phyloP scores from a whole-genome alignment of 768 basidiomycete genomes.

The Mycena epipterygia region DNA sequence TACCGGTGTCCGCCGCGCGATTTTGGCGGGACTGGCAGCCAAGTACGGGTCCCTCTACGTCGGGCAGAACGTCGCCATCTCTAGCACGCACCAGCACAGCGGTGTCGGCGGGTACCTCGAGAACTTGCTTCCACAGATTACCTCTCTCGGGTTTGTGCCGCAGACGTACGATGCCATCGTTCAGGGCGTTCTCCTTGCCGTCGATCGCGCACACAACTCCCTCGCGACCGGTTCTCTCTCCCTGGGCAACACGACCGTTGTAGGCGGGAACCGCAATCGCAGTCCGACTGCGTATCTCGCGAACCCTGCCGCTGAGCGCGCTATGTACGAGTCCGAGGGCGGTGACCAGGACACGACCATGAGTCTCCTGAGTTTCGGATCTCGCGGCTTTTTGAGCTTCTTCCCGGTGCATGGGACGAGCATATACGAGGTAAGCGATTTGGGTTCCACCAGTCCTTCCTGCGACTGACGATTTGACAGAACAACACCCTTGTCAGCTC shows the following conservation, averaged over 20 bases:
- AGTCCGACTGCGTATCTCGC: constrained; percentile 83
- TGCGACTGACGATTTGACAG: constrained; percentile 48
- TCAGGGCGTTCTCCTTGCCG: constrained; percentile 75
- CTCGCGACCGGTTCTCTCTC: constrained; percentile 71
- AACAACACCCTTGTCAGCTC: constrained; percentile 87
- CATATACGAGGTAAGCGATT: constrained; percentile 70
- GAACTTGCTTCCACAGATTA: constrained; percentile 83
- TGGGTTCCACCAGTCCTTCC: too few species aligned
- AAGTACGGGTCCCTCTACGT: constrained; percentile 76
- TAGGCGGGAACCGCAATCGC: constrained; percentile 80
- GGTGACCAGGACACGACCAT: constrained; percentile 84
- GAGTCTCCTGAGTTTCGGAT: constrained; percentile 77
- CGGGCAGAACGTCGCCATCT: constrained; percentile 80
- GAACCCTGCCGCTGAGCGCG: constrained; percentile 80
- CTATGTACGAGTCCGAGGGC: constrained; percentile 59
- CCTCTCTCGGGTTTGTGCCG: constrained; percentile 79
- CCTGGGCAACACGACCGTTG: constrained; percentile 77
- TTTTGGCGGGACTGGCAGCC: constrained; percentile 69
- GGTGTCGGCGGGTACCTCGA: constrained; percentile 87
- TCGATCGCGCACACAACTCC: constrained; percentile 74
- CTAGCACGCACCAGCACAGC: constrained; percentile 73
- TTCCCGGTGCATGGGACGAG: constrained; percentile 87
- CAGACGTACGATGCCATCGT: constrained; percentile 82
- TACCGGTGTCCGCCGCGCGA: constrained; percentile 77
- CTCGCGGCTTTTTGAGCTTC: constrained; percentile 78